Evolutionary conservation across 2,329 filamentous ascomycete species (phyloP).

Genomic region (Cladosporium sp.): DNA sequence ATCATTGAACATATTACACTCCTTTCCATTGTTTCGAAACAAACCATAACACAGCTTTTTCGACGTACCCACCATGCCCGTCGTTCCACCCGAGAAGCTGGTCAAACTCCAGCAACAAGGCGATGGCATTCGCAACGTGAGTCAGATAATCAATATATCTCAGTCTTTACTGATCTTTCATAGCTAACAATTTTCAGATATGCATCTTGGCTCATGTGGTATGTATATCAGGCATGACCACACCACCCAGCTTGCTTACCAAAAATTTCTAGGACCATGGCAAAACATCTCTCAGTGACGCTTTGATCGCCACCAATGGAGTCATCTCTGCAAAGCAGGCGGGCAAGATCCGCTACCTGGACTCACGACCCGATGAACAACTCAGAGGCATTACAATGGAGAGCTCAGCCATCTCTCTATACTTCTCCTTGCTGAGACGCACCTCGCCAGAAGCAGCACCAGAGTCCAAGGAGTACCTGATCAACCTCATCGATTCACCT

Average conservation of each 20-base stretch:
- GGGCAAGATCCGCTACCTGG: slow-evolving; percentile 95
- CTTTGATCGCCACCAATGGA: slow-evolving; percentile 95
- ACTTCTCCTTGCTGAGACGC: slow-evolving; percentile 86
- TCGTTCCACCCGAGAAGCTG: slow-evolving; percentile 87
- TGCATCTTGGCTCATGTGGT: slow-evolving; percentile 61
- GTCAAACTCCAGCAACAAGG: slow-evolving; percentile 84
- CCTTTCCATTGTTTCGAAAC: not conserved
- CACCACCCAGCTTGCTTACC: slow-evolving; percentile 54
- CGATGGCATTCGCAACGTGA: slow-evolving; percentile 88
- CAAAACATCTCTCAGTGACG: slow-evolving; percentile 95
- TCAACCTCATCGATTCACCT: slow-evolving; percentile 97
- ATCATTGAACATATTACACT: not conserved
- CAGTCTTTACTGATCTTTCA: not conserved
- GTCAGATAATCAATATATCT: slow-evolving; percentile 45
- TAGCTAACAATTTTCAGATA: slow-evolving; percentile 48
- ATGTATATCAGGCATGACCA: not conserved
- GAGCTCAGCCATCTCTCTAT: slow-evolving; percentile 94
- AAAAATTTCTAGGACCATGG: slow-evolving; percentile 68
- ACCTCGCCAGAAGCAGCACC: slow-evolving; percentile 54
- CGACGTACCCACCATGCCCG: slow-evolving; percentile 65
- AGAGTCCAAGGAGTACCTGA: slow-evolving; percentile 82
- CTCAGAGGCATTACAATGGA: slow-evolving; percentile 99
- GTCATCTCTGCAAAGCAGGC: slow-evolving; percentile 98
- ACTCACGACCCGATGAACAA: slow-evolving; percentile 95
- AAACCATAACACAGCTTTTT: not conserved